phyloP scores from a whole-genome alignment of 768 basidiomycete genomes.

The Kwoniella dejecticola region DNA sequence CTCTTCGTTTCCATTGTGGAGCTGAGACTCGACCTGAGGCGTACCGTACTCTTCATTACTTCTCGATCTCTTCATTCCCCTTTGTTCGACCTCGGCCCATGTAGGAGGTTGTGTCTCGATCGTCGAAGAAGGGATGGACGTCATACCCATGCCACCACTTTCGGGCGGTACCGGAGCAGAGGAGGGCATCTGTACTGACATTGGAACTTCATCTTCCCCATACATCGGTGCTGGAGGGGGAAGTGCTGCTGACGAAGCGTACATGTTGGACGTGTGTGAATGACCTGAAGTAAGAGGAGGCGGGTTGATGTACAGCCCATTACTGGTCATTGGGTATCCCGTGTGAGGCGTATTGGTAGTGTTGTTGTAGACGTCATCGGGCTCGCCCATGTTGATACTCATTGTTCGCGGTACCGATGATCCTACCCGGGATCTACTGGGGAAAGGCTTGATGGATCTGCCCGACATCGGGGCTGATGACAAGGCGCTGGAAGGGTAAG shows the following conservation, averaged over 20 bases:
- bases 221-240: conserved; percentile 36
- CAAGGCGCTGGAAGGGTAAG: neutral
- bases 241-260: conserved; percentile 11
- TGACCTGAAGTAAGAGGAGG: conserved; percentile 7
- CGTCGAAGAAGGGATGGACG: conserved; percentile 1
- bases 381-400: conserved; percentile 39
- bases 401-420: conserved; percentile 31
- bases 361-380: conserved; percentile 5
- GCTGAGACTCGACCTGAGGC: neutral
- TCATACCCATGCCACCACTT: neutral
- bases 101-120: neutral
- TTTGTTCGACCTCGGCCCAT: neutral
- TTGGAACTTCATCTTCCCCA: conserved; percentile 48
- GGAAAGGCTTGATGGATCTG: conserved; percentile 42
- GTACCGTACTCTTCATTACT: conserved; percentile 3
- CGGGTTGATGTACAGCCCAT: conserved; percentile 5
- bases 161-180: neutral
- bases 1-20: neutral
- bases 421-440: conserved; percentile 26
- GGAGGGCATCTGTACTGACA: conserved; percentile 40
- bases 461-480: neutral
- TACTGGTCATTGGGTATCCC: neutral
- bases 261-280: conserved; percentile 2
- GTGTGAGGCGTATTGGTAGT: neutral
- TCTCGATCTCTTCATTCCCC: conserved; percentile 18